Percentiles rank a stretch among this genome's conserved stretches.
These are phyloP conservation scores for Kuraishia molischiana DNA, from an alignment of 805 yeast species.

Conservation along the genomic window DNA sequence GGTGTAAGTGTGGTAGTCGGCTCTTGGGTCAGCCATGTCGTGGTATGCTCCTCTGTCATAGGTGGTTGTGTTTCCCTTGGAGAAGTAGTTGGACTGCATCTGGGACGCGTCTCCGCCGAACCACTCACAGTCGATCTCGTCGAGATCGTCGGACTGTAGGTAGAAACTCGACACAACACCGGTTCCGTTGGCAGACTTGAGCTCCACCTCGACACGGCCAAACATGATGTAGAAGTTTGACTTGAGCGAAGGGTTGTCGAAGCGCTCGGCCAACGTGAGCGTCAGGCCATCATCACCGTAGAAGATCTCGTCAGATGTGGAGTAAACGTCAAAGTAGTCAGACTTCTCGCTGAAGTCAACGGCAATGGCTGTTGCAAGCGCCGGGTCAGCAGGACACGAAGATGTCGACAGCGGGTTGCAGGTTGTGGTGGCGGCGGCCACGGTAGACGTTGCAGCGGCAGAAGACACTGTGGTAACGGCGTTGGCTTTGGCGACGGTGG, in stretches of 20 bases:
- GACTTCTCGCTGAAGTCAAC: conserved; percentile 42
- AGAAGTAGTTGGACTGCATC: conserved; percentile 71
- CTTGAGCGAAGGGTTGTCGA: conserved; percentile 68
- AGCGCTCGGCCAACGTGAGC: conserved; percentile 49
- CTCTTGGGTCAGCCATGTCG: conserved; percentile 43
- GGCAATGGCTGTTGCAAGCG: conserved; percentile 46
- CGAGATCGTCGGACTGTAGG: conserved; percentile 75
- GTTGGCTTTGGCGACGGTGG: background rate
- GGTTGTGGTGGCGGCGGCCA: conserved; percentile 8
- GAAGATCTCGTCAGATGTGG: conserved; percentile 34
- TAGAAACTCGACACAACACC: conserved; percentile 80
- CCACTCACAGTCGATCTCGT: conserved; percentile 87
- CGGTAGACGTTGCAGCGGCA: conserved; percentile 4
- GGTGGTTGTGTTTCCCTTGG: conserved; percentile 69
- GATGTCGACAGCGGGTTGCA: conserved; percentile 23
- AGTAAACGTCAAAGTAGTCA: conserved; percentile 29
- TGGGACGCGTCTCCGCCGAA: conserved; percentile 70
- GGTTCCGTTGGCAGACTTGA: conserved; percentile 65
- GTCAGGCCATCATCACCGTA: conserved; percentile 48
- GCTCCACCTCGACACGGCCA: conserved; percentile 67
- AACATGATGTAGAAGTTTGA: conserved; percentile 84
- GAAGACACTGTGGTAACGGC: conserved; percentile 1
- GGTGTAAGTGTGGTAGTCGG: conserved; percentile 64
- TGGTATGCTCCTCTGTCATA: conserved; percentile 78
- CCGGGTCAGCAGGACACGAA: conserved; percentile 34